Conservation (phyloP, 169 alveolate genomes). For the Perkinsus olseni region DNA sequence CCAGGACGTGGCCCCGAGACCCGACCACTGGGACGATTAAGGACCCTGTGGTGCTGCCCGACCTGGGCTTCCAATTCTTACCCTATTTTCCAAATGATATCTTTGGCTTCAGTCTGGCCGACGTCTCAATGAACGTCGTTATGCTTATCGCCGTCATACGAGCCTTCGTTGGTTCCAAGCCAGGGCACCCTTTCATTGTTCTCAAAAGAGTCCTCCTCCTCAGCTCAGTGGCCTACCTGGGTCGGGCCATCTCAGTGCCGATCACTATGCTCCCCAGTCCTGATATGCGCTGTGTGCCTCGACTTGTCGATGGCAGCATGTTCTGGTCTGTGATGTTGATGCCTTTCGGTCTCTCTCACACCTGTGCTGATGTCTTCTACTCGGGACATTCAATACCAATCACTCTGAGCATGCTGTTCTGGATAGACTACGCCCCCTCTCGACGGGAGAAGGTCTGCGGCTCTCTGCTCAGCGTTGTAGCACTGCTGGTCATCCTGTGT, state of each 20-base stretch:
- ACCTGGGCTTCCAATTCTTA: not conserved
- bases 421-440: not conserved
- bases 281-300: not conserved
- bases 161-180: not conserved
- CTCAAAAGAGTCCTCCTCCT: not conserved
- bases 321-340: not conserved
- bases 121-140: not conserved
- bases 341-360: not conserved
- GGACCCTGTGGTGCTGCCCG: not conserved
- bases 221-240: not conserved
- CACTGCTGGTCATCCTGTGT: not conserved
- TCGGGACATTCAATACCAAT: not conserved
- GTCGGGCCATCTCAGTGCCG: not conserved
- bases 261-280: not conserved
- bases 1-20: not conserved
- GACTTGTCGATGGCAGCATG: not conserved
- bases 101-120: not conserved
- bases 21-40: not conserved
- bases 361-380: not conserved
- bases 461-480: not conserved
- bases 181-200: not conserved
- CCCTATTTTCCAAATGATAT: not conserved
- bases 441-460: not conserved
- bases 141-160: not conserved
- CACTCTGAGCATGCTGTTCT: not conserved